Evolutionary conservation across 1,284 basidiomycete species (phyloP), one percentile per base, ranked within the genome.

Genomic region (Puccinia coronata): DNA sequence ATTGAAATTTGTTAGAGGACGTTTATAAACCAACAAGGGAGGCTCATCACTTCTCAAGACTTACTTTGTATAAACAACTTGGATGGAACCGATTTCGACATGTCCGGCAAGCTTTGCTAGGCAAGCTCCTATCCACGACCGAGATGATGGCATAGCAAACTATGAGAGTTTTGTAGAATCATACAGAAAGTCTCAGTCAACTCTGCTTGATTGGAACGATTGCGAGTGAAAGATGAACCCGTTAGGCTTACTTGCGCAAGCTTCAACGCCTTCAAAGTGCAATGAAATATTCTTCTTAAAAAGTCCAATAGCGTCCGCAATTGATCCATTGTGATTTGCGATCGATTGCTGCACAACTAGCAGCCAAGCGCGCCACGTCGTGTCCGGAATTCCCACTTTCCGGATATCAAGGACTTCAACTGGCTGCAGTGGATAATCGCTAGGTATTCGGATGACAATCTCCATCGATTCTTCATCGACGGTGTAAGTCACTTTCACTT

Each of bases 381-480:
- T 91, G 85, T 98, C 96, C 31, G 92, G 91, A 4, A 99, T 94
- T 2, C 94, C 95, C 11, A 98, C 91, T 82, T 91, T 90, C 85
- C 92, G 91, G 65, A 93, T 88, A 84, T 97, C 96, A 84, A 91
- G 90, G 31, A 98, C 91, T 85, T 97, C 95, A 49, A 98, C 92
- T 49, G 90, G 90, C 83, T 92, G 92, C 57, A 99, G 87, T 0
- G 97, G 97, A 90, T 94, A 99, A 85, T 98, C 96, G 5, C 87
- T 85, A 0, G 97, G 97, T 43, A 99, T 91, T 83, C 92, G 90
- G 83, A 99, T 88, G 28, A 90, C 92, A 80, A 99, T 92, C 87
- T 99, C 96, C 85, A 99, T 91, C 59, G 92, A 90, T 85, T 98
- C 93, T 83, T 99, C 97, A 86, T 99, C 97, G 0, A 99, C 92